Conservation (phyloP, 805 yeast genomes). For the Teunomyces lycoperdinae region DNA sequence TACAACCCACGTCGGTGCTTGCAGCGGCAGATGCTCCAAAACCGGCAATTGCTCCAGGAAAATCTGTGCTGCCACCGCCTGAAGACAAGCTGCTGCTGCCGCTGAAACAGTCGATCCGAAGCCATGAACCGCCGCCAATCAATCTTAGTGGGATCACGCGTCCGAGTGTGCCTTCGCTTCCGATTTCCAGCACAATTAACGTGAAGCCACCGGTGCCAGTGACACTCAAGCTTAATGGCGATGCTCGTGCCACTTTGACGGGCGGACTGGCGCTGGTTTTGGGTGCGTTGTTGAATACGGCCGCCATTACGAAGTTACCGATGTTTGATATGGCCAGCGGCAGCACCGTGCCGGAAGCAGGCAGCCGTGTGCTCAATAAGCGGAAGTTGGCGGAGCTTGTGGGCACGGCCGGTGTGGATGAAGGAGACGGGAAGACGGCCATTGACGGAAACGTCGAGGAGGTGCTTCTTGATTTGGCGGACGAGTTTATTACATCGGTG, state of each 20-base stretch:
- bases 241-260: conserved; percentile 69
- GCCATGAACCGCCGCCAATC: conserved; percentile 19
- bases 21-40: conserved; percentile 4
- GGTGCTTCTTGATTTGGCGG: conserved; percentile 84
- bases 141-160: conserved; percentile 43
- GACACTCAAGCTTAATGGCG: conserved; percentile 53
- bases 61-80: conserved; percentile 6
- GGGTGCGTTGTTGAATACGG: conserved; percentile 66
- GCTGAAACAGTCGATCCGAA: conserved; percentile 7
- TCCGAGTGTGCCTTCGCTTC: conserved; percentile 61
- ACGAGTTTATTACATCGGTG: conserved; percentile 88
- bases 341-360: conserved; percentile 46
- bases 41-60: conserved; percentile 4
- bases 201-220: conserved; percentile 67
- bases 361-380: conserved; percentile 81
- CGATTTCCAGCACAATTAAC: conserved; percentile 67
- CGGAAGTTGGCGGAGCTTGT: conserved; percentile 87
- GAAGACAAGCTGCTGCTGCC: conserved; percentile 10
- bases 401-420: conserved; percentile 75
- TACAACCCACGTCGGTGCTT: conserved; percentile 26
- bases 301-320: conserved; percentile 72
- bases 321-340: conserved; percentile 62
- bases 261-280: conserved; percentile 78
- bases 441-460: conserved; percentile 97
- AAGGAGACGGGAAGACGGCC: conserved; percentile 85